Conservation (phyloP, 2,329 filamentous ascomycete genomes). For the Aspergillaceae sp. region DNA sequence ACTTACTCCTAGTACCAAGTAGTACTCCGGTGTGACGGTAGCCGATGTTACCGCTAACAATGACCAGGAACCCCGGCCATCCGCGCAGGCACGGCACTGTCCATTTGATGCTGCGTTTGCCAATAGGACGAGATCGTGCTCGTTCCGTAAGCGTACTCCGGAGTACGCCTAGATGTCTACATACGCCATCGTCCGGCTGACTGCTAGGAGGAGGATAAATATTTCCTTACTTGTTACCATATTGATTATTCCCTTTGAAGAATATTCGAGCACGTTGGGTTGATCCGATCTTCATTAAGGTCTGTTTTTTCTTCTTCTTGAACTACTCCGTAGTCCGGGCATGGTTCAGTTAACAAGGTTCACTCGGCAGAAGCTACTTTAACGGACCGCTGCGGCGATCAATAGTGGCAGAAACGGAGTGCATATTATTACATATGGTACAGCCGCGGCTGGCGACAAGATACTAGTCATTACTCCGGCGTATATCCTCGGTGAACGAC, state of each 20-base stretch:
- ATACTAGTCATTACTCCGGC: not conserved
- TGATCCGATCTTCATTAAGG: no score
- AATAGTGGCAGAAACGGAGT: not conserved
- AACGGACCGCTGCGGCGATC: slow-evolving; percentile 1
- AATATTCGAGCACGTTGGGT: not conserved
- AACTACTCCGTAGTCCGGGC: not conserved
- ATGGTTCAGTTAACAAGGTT: not conserved
- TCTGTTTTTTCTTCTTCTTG: not conserved
- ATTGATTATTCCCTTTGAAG: not conserved
- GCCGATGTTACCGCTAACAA: not conserved
- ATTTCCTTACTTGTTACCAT: not conserved
- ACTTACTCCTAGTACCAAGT: not conserved
- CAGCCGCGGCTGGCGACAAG: slow-evolving; percentile 18
- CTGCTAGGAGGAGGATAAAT: no score
- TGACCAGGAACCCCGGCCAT: not conserved
- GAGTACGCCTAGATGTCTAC: not conserved
- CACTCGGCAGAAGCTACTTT: not conserved
- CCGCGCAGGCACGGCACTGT: not conserved
- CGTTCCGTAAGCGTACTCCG: not conserved
- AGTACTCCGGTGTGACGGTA: not conserved
- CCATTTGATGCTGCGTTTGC: not conserved
- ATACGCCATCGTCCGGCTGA: not conserved
- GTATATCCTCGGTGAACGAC: not conserved
- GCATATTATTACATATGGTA: slow-evolving; percentile 3
- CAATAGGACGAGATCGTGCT: not conserved